Evolutionary conservation across 176 grass and related monocot species (phyloP).

Genomic region (Juncus effusus): DNA sequence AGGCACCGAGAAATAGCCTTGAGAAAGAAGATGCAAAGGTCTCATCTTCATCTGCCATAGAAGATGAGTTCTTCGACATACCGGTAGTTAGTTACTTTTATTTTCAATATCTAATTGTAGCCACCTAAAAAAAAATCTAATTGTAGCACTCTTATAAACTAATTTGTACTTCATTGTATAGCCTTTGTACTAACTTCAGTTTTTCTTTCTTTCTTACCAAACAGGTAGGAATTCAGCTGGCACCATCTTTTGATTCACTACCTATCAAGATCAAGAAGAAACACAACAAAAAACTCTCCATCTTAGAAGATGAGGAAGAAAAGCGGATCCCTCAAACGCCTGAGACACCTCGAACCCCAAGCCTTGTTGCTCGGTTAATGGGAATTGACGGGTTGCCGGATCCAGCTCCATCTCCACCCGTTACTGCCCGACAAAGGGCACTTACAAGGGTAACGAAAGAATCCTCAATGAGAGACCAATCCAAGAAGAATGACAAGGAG

Average conservation of each 20-base stretch:
- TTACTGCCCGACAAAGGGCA: conserved; percentile 2
- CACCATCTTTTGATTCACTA: conserved; percentile 40
- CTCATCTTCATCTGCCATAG: not conserved
- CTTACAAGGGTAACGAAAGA: not conserved
- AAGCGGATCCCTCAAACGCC: conserved; percentile 38
- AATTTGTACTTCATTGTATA: not conserved
- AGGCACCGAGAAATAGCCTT: conserved; percentile 91
- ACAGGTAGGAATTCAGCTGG: conserved; percentile 50
- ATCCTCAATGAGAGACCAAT: not conserved
- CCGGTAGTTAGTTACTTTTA: conserved; percentile 26
- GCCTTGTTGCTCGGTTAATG: conserved; percentile 80
- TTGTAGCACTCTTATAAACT: not conserved
- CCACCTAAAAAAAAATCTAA: not conserved
- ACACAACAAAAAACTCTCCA: conserved; percentile 2
- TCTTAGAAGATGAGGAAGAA: conserved; percentile 21
- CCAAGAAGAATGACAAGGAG: conserved; percentile 6
- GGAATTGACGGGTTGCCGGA: conserved; percentile 70
- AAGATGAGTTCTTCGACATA: conserved; percentile 41
- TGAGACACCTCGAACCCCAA: conserved; percentile 72
- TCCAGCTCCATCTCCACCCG: conserved; percentile 28
- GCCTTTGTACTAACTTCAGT: not conserved
- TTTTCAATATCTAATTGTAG: not conserved
- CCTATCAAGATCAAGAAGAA: conserved; percentile 7
- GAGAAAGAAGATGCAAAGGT: conserved; percentile 42
- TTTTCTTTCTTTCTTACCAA: conserved; percentile 6